Conservation (phyloP, 371 early-diverging fungal species). For the Saksenaea vasiformis region DNA sequence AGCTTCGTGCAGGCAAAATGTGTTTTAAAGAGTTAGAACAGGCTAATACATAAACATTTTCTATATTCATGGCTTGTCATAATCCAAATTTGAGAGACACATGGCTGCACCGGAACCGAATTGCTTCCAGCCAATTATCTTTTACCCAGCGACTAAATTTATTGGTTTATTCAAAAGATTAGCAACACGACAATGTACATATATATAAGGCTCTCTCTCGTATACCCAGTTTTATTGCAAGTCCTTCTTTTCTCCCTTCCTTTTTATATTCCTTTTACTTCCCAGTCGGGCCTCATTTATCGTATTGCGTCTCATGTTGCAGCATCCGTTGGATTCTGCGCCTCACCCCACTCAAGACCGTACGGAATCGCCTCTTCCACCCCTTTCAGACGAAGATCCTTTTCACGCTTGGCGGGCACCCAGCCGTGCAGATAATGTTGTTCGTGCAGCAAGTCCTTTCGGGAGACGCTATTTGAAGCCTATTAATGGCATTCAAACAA, state of each 20-base stretch:
- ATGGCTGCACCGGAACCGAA: no score
- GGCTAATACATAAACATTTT: neutral
- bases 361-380: neutral
- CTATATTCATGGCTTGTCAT: neutral
- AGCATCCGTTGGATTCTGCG: constrained; percentile 11
- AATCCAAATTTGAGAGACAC: neutral
- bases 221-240: neutral
- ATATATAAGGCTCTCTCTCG: no score
- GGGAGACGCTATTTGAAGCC: constrained; percentile 46
- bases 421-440: constrained; percentile 21
- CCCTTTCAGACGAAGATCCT: constrained; percentile 7
- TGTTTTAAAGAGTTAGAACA: neutral
- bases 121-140: neutral
- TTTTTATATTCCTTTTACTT: constrained; percentile 1
- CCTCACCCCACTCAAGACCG: constrained; percentile 1
- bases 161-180: neutral
- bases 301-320: constrained; percentile 6
- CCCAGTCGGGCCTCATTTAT: neutral
- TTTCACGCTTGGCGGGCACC: neutral
- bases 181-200: no score
- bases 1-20: neutral
- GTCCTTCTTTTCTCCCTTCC: constrained; percentile 9
- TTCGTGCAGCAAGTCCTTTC: constrained; percentile 43
- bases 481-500: constrained; percentile 47
- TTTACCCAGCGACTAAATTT: neutral